Conservation (phyloP, 208 protist genomes). For the Entamoeba dispar region DNA sequence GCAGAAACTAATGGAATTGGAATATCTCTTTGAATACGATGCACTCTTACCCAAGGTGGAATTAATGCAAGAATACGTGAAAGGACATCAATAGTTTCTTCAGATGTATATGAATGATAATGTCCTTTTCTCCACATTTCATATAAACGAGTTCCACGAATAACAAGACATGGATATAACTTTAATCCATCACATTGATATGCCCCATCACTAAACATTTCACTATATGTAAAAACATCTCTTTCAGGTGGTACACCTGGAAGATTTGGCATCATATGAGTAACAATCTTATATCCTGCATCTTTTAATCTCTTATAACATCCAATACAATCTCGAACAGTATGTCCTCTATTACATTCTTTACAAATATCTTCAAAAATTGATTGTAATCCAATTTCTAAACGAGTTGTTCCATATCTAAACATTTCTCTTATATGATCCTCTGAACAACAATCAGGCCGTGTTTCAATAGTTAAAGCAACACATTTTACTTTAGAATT, state of each 20-base stretch:
- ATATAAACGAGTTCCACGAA: conserved; percentile 72
- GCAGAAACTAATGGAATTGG: conserved; percentile 79
- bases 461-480: conserved; percentile 92
- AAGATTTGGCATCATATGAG: conserved; percentile 96
- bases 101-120: conserved; percentile 25
- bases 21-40: conserved; percentile 86
- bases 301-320: conserved; percentile 81
- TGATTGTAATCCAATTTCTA: conserved; percentile 94
- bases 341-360: conserved; percentile 50
- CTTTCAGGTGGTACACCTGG: conserved; percentile 32
- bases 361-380: conserved; percentile 77
- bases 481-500: conserved; percentile 70
- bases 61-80: conserved; percentile 68
- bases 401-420: conserved; percentile 69
- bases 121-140: conserved; percentile 63
- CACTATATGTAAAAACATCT: neutral
- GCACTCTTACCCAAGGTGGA: conserved; percentile 90
- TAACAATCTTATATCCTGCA: conserved; percentile 86
- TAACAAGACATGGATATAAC: conserved; percentile 94
- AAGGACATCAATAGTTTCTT: conserved; percentile 59
- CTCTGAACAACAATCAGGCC: conserved; percentile 79
- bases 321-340: conserved; percentile 14
- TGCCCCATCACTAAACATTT: conserved; percentile 32
- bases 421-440: conserved; percentile 60
- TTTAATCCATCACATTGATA: conserved; percentile 87